These are phyloP conservation scores for Ceratorhiza oryzae-sativae DNA, from an alignment of 1,284 basidiomycete species.

Conservation along the genomic window DNA sequence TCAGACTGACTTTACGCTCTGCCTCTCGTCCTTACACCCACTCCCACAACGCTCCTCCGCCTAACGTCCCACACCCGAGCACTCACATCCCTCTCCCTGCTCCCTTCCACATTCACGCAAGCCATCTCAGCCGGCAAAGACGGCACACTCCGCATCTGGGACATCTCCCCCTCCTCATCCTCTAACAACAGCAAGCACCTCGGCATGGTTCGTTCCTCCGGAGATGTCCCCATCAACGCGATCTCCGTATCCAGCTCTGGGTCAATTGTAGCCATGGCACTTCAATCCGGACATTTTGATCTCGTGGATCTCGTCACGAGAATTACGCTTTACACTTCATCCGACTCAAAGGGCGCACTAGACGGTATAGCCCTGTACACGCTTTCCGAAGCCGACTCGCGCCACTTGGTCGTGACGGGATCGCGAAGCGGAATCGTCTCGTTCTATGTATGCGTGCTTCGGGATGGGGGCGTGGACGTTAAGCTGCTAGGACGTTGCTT, in stretches of 20 bases:
- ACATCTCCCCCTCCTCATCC: conserved; percentile 1
- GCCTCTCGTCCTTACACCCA: not conserved
- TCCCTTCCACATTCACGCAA: not conserved
- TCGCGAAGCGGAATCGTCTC: conserved; percentile 1
- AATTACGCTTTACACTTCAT: not conserved
- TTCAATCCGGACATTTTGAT: conserved; percentile 27
- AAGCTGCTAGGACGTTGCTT: conserved; percentile 9
- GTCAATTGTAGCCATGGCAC: not conserved
- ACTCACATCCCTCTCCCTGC: not conserved
- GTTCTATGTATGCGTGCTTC: conserved; percentile 5
- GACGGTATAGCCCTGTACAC: conserved; percentile 7
- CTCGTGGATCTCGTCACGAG: not conserved
- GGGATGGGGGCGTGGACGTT: not conserved
- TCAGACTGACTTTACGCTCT: conserved; percentile 23
- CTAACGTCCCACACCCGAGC: conserved; percentile 22
- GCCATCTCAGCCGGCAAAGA: not conserved
- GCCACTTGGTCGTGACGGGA: conserved; percentile 5
- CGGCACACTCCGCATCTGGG: conserved; percentile 32
- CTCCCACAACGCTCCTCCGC: not conserved
- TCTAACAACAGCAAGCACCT: not conserved
- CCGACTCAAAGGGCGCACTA: not conserved
- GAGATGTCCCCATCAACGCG: conserved; percentile 2
- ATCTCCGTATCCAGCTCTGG: not conserved
- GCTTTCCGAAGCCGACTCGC: not conserved
- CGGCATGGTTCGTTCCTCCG: conserved; percentile 7